Evolutionary conservation across 1,139 yeast genomes (phyloP).

Genomic region (Lodderomyces elongisporus): DNA sequence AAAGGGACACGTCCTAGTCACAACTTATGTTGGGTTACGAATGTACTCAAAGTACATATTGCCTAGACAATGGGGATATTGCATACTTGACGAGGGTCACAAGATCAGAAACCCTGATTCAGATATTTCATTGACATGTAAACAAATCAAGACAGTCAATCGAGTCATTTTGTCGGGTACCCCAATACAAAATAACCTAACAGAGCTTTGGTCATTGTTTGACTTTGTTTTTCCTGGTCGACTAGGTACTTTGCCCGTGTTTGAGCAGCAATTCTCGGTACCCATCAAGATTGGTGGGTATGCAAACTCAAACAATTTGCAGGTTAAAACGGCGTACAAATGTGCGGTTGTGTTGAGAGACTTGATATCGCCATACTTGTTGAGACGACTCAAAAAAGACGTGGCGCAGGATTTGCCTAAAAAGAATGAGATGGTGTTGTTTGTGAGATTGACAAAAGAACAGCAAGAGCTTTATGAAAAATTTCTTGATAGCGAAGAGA

Average conservation of each 20-base stretch:
- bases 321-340: slow-evolving; percentile 93
- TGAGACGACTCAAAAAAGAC: slow-evolving; percentile 84
- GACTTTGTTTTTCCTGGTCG: slow-evolving; percentile 95
- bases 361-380: slow-evolving; percentile 79
- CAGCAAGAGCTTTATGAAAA: slow-evolving; percentile 72
- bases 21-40: slow-evolving; percentile 87
- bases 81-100: slow-evolving; percentile 92
- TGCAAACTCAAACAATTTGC: slow-evolving; percentile 93
- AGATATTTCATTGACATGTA: slow-evolving; percentile 79
- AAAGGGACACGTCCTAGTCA: slow-evolving; percentile 77
- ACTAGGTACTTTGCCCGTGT: slow-evolving; percentile 89
- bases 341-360: slow-evolving; percentile 92
- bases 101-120: slow-evolving; percentile 93
- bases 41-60: slow-evolving; percentile 67
- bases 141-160: slow-evolving; percentile 74
- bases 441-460: slow-evolving; percentile 73
- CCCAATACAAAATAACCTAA: slow-evolving; percentile 68
- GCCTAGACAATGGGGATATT: slow-evolving; percentile 83
- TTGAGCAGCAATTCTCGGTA: slow-evolving; percentile 83
- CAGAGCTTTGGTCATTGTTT: slow-evolving; percentile 90
- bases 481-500: slow-evolving; percentile 72
- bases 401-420: slow-evolving; percentile 97
- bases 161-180: slow-evolving; percentile 90
- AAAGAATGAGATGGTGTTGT: slow-evolving; percentile 88
- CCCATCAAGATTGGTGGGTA: slow-evolving; percentile 98